These are phyloP conservation scores for Coemansia sp. DNA, from an alignment of 192 early-diverging fungal species.

Conservation along the genomic window DNA sequence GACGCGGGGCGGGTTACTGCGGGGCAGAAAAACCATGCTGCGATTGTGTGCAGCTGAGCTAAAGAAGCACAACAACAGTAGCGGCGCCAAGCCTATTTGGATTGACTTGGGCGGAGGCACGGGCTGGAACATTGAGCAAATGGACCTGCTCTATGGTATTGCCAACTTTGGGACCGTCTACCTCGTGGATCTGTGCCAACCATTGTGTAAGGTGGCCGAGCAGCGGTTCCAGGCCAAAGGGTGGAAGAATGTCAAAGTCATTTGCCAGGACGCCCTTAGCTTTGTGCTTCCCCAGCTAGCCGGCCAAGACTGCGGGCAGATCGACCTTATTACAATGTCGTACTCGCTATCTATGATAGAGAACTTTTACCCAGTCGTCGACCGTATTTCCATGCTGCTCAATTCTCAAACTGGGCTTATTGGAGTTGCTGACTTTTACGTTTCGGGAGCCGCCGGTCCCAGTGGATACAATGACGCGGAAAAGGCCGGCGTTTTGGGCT, in stretches of 20 bases:
- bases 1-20: slow-evolving; percentile 67
- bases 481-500: slow-evolving; percentile 55
- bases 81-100: slow-evolving; percentile 52
- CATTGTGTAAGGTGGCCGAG: slow-evolving; percentile 73
- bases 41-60: slow-evolving; percentile 79
- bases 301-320: slow-evolving; percentile 37
- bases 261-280: slow-evolving; percentile 75
- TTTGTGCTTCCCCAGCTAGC: slow-evolving; percentile 63
- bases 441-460: slow-evolving; percentile 44
- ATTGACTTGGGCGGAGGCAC: slow-evolving; percentile 69
- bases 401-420: slow-evolving; percentile 62
- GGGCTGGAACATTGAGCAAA: slow-evolving; percentile 72
- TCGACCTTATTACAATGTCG: slow-evolving; percentile 80
- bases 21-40: slow-evolving; percentile 78
- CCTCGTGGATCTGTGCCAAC: slow-evolving; percentile 79
- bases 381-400: slow-evolving; percentile 62
- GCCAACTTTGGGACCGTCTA: slow-evolving; percentile 74
- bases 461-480: not conserved
- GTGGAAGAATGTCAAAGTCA: slow-evolving; percentile 76
- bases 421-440: slow-evolving; percentile 81
- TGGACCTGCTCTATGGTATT: slow-evolving; percentile 74
- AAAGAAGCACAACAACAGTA: slow-evolving; percentile 19
- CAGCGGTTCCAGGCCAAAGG: slow-evolving; percentile 71
- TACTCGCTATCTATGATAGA: slow-evolving; percentile 92
- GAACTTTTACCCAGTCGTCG: slow-evolving; percentile 64